Conservation (phyloP, 2,329 filamentous ascomycete species). For the Colletotrichum paranaense region DNA sequence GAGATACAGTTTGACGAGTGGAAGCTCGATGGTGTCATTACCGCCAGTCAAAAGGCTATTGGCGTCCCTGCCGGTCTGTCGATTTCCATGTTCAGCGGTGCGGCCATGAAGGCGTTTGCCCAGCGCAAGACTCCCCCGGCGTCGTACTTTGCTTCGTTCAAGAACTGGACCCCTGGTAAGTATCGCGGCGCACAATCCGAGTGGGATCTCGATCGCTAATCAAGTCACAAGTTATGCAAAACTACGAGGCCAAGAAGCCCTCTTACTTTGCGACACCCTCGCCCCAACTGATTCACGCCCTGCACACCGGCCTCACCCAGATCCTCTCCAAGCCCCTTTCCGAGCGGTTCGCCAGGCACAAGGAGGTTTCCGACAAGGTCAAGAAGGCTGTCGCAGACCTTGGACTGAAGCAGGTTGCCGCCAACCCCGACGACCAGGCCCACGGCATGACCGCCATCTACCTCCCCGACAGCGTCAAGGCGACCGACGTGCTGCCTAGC, state of each 20-base stretch:
- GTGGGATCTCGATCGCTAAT: constrained; percentile 15
- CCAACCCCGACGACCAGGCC: constrained; percentile 89
- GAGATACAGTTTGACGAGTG: constrained; percentile 97
- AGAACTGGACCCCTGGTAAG: constrained; percentile 94
- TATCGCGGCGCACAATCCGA: constrained; percentile 26
- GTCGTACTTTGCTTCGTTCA: constrained; percentile 95
- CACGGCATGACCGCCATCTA: constrained; percentile 99
- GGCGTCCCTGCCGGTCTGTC: constrained; percentile 94
- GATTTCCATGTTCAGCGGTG: constrained; percentile 92
- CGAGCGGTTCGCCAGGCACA: constrained; percentile 86
- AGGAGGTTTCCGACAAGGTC: constrained; percentile 82
- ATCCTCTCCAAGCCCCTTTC: constrained; percentile 84
- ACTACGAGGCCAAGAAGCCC: constrained; percentile 97
- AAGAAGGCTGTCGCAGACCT: constrained; percentile 85
- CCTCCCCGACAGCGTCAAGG: constrained; percentile 84
- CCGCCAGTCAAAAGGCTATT: constrained; percentile 96
- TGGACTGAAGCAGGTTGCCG: constrained; percentile 87
- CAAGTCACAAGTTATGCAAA: constrained; percentile 82
- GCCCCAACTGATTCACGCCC: constrained; percentile 90
- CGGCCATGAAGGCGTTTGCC: constrained; percentile 85
- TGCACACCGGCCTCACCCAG: constrained; percentile 89
- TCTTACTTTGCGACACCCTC: constrained; percentile 98
- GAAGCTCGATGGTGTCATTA: constrained; percentile 92
- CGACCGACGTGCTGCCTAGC: constrained; percentile 85
- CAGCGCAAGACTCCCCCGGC: constrained; percentile 82